A percentile compares a stretch with the other conserved stretches of the same genome.
Conservation (phyloP, 2,329 filamentous ascomycete genomes). For the Chrysoporthe deuterocubensis region DNA sequence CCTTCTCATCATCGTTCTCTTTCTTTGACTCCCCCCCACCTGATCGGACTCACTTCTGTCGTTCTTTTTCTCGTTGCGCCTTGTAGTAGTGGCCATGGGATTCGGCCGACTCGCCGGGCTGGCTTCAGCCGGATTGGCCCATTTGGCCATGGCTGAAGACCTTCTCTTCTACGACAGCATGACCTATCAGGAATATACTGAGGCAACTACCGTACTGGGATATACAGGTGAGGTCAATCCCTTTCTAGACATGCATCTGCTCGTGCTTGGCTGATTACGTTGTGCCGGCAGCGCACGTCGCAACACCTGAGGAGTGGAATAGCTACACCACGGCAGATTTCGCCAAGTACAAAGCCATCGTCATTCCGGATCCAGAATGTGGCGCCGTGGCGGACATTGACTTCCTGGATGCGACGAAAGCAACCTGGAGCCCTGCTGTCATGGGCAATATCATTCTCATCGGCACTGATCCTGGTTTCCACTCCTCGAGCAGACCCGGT, state of each 20-base stretch:
- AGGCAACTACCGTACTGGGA: conserved; percentile 28
- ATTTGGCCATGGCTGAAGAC: conserved; percentile 30
- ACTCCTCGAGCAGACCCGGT: conserved; percentile 37
- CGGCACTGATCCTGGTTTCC: conserved; percentile 44
- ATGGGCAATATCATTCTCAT: conserved; percentile 47
- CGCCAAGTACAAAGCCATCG: conserved; percentile 48
- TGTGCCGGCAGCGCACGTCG: conserved; percentile 37
- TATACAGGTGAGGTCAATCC: conserved; percentile 28
- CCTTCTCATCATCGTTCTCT: conserved; percentile 21
- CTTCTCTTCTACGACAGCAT: conserved; percentile 34
- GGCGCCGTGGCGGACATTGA: conserved; percentile 36
- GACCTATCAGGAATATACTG: conserved; percentile 33
- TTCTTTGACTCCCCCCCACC: not conserved
- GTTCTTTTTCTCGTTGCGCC: not conserved
- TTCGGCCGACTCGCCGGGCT: conserved; percentile 22
- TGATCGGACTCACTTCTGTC: not conserved
- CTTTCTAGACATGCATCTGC: not conserved
- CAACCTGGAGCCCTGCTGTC: conserved; percentile 45
- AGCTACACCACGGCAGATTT: conserved; percentile 47
- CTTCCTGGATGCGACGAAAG: conserved; percentile 45
- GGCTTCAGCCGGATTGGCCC: conserved; percentile 27
- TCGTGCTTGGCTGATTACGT: conserved; percentile 11
- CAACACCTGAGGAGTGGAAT: conserved; percentile 42
- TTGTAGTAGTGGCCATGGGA: conserved; percentile 16
- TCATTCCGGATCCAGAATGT: conserved; percentile 46